These are phyloP conservation scores for Crepidotus variabilis DNA, from an alignment of 768 basidiomycete species.

Conservation along the genomic window DNA sequence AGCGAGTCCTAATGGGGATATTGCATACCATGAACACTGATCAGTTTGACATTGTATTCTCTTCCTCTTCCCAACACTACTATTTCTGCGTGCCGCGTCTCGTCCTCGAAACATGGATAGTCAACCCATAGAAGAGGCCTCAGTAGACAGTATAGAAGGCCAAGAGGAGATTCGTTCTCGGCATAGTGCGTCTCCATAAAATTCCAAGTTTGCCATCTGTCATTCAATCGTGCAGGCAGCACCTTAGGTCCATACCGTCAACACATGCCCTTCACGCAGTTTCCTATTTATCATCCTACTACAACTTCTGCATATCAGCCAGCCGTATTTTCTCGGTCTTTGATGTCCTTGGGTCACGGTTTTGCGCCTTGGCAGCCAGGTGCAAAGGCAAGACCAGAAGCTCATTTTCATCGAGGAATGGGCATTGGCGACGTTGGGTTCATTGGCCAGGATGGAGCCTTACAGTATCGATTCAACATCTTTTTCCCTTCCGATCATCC, in stretches of 20 bases:
- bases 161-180: background rate
- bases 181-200: background rate
- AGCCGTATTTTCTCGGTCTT: background rate
- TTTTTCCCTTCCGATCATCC: conserved; percentile 9
- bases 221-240: background rate
- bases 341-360: background rate
- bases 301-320: background rate
- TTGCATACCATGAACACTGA: background rate
- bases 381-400: background rate
- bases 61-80: background rate
- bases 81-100: background rate
- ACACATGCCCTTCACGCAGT: background rate
- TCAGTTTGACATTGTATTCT: background rate
- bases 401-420: conserved; percentile 1
- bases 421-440: conserved; percentile 12
- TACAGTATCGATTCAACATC: conserved; percentile 11
- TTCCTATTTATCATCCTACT: conserved; percentile 1
- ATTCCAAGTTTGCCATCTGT: background rate
- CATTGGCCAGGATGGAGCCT: conserved; percentile 1
- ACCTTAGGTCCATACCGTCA: background rate
- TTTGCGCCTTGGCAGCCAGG: background rate
- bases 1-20: background rate
- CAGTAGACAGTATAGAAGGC: no score
- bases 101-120: background rate
- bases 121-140: no score